Evolutionary conservation across 768 basidiomycete genomes (phyloP).

Genomic region (Tephrocybe sp.): DNA sequence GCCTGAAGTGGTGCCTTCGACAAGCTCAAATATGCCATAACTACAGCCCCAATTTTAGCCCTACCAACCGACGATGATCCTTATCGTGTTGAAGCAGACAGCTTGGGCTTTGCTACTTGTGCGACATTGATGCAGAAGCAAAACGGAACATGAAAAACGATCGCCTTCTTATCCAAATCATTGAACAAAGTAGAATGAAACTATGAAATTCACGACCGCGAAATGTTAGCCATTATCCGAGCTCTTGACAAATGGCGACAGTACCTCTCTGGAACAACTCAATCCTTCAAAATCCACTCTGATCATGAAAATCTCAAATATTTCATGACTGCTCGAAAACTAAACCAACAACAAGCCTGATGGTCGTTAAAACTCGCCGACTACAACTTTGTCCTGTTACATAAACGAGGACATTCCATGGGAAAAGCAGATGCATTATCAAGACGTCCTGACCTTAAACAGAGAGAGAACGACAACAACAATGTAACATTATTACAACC

Average conservation of each 20-base stretch:
- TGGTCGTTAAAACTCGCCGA: conserved; percentile 31
- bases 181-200: conserved; percentile 30
- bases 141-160: conserved; percentile 21
- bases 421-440: too few species aligned
- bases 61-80: too few species aligned
- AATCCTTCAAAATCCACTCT: conserved; percentile 6
- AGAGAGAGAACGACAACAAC: too few species aligned
- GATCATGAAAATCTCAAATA: conserved; percentile 21
- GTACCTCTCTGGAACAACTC: background rate
- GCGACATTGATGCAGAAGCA: conserved; percentile 1
- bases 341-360: conserved; percentile 30
- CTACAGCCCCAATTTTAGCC: too few species aligned
- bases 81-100: too few species aligned
- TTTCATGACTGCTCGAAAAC: background rate
- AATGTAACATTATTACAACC: too few species aligned
- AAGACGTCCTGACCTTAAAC: too few species aligned
- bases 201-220: conserved; percentile 41
- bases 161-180: conserved; percentile 24
- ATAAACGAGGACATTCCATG: conserved; percentile 15
- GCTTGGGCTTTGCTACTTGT: too few species aligned
- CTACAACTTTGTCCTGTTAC: conserved; percentile 23
- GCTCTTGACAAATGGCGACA: conserved; percentile 22
- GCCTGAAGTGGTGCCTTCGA: too few species aligned
- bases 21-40: too few species aligned
- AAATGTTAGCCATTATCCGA: conserved; percentile 40